Evolutionary conservation across 768 basidiomycete genomes (phyloP).

Genomic region (Termitomyces sp.): DNA sequence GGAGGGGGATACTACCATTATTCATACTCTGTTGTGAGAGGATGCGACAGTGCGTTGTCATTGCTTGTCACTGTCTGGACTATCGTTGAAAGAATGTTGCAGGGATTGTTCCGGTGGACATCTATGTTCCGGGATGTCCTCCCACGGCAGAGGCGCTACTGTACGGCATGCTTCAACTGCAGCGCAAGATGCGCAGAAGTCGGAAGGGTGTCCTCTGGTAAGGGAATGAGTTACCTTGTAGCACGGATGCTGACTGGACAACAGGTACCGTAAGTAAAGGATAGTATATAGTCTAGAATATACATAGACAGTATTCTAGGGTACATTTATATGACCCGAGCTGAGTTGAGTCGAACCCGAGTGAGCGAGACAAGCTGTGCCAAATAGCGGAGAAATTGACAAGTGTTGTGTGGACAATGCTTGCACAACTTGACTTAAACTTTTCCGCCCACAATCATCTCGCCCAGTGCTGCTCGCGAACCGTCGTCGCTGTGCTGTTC

Average conservation of each 20-base stretch:
- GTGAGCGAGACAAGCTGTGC: slow-evolving; percentile 8
- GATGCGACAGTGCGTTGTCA: slow-evolving; percentile 78
- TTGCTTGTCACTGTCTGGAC: neutral
- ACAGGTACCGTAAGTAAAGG: slow-evolving; percentile 53
- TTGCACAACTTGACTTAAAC: neutral
- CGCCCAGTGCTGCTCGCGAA: neutral
- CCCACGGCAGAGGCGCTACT: slow-evolving; percentile 95
- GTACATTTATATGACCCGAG: neutral
- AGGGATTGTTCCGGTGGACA: slow-evolving; percentile 98
- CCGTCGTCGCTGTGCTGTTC: neutral
- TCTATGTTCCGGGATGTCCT: slow-evolving; percentile 95
- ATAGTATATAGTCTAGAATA: neutral
- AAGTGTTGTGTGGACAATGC: slow-evolving; percentile 8
- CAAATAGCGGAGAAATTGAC: slow-evolving; percentile 13
- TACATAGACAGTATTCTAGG: slow-evolving; percentile 7
- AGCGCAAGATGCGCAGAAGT: slow-evolving; percentile 91
- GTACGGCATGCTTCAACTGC: slow-evolving; percentile 94
- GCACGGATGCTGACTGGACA: neutral
- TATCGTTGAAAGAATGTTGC: slow-evolving; percentile 1
- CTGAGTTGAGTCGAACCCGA: neutral
- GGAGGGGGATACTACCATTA: slow-evolving; percentile 98
- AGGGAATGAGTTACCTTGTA: slow-evolving; percentile 12
- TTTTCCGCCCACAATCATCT: neutral
- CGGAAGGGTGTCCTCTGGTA: slow-evolving; percentile 87
- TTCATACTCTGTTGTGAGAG: slow-evolving; percentile 97